Base-by-base conservation (phyloP, 257 asterid genomes). In the Primulina tabacum region DNA sequence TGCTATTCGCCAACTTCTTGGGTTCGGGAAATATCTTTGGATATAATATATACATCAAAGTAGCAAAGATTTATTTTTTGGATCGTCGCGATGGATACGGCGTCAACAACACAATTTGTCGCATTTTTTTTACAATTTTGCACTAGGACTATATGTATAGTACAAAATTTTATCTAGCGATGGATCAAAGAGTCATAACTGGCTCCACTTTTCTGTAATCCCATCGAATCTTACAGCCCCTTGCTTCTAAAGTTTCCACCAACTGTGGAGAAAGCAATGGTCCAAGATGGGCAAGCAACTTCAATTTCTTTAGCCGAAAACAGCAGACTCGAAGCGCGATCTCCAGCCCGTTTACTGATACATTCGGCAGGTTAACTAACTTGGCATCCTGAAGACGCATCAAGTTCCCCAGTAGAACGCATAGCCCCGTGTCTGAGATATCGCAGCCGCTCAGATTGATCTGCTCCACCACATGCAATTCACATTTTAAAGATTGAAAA, bases 191-290 rank as follows among this genome's bases (percentile, higher is more conserved):
- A 10, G 50, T 14, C 50, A 38, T 38, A 38, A 38, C 14, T 38
- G 50, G 16, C 50, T 38, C 50, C 50, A 38, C 50, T 38, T 38
- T 43, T 11, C 6, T 43, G 53, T 80, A 81, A 73, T 87, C 96
- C 96, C 96, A 89, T 74, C 93, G 79, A 70, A 89, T 83, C 88
- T 77, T 83, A 82, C 96, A 89, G 67, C 89, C 93, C 55, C 70
- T 80, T 26, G 81, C 73, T 72, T 68, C 72, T 35, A 89, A 86
- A 53, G 79, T 79, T 59, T 75, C 66, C 7, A 89, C 38, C n/a
- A 83, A 66, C 62, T 86, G 83, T 2, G 76, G 38, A n/a, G 93
- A 78, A 61, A 89, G 81, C n/a, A 35, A 69, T 10, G 34, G 75
- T 70, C 84, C 79, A 24, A 85, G 73, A 37, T 79, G 62, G 7